A percentile compares a stretch with the other conserved stretches of the same genome.
phyloP scores from a whole-genome alignment of 352 stramenopile species.

The Pythium phragmitis region DNA sequence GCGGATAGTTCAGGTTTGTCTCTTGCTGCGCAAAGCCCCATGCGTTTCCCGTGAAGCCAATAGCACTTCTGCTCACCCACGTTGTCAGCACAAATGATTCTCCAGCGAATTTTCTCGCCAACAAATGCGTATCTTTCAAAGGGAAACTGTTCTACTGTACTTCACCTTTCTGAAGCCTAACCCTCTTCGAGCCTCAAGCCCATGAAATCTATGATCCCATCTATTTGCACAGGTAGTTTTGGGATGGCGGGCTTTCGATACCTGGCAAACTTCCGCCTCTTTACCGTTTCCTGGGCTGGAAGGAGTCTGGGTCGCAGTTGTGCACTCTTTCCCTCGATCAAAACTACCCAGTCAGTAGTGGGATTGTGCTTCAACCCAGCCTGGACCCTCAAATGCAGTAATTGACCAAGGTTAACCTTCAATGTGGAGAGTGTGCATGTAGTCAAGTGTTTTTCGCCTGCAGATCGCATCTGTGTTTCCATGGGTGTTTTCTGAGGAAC shows the following conservation, averaged over 20 bases:
- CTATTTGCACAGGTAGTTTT: conserved; percentile 11
- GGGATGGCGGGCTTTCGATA: not conserved
- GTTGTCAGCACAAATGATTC: not conserved
- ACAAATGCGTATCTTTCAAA: conserved; percentile 19
- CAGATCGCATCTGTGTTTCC: not conserved
- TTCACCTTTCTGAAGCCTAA: conserved; percentile 5
- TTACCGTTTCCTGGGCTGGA: no score
- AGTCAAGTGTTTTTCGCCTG: no score
- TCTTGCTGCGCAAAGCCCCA: conserved; percentile 15
- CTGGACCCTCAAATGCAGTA: no score
- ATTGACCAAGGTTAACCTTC: no score
- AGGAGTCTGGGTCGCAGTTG: not conserved
- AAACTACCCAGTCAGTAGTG: no score
- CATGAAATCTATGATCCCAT: conserved; percentile 1
- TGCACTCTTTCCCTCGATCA: no score
- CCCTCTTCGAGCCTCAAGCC: not conserved
- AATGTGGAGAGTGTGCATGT: no score
- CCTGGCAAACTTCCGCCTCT: no score
- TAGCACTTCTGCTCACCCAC: conserved; percentile 2
- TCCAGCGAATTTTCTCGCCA: conserved; percentile 8
- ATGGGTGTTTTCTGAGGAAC: not conserved
- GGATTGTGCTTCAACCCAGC: no score
- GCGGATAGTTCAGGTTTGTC: conserved; percentile 25
- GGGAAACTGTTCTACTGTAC: conserved; percentile 3
- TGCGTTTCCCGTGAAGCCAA: conserved; percentile 8